Conservation (phyloP, 805 yeast species). For the Soucietia sequanensis region DNA sequence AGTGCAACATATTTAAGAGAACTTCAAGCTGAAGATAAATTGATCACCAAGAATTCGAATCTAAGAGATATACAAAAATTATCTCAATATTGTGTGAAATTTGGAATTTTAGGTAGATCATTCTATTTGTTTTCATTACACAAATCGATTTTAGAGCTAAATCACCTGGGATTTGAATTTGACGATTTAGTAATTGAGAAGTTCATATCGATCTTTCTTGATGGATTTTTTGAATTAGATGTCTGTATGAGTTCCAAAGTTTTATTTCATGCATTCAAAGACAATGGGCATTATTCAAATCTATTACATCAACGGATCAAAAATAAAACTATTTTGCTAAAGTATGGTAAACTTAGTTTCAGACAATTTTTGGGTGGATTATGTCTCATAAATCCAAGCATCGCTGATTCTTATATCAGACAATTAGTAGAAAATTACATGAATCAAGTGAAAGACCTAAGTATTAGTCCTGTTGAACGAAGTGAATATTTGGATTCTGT, state of each 20-base stretch:
- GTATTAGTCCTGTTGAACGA: too few species aligned
- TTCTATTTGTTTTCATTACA: too few species aligned
- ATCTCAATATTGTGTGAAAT: too few species aligned
- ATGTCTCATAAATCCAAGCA: conserved; percentile 4
- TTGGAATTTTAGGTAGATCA: too few species aligned
- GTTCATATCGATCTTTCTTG: not conserved
- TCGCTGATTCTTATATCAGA: conserved; percentile 14
- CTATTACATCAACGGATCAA: not conserved
- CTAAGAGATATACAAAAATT: too few species aligned
- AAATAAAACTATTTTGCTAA: conserved; percentile 4
- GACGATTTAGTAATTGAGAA: too few species aligned
- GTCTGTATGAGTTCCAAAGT: too few species aligned
- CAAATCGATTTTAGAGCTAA: not conserved
- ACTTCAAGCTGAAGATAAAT: too few species aligned
- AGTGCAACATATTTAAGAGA: too few species aligned
- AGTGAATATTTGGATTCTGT: too few species aligned
- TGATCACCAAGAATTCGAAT: too few species aligned
- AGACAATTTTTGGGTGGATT: conserved; percentile 20
- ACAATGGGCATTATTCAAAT: not conserved
- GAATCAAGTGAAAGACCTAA: not conserved
- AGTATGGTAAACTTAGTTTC: conserved; percentile 15
- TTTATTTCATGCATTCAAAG: too few species aligned
- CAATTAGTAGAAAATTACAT: conserved; percentile 3
- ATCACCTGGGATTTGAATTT: not conserved
- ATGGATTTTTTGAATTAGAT: not conserved